These are phyloP conservation scores for Astrocystis sublimbata DNA, from an alignment of 495 filamentous ascomycete species.

Conservation along the genomic window DNA sequence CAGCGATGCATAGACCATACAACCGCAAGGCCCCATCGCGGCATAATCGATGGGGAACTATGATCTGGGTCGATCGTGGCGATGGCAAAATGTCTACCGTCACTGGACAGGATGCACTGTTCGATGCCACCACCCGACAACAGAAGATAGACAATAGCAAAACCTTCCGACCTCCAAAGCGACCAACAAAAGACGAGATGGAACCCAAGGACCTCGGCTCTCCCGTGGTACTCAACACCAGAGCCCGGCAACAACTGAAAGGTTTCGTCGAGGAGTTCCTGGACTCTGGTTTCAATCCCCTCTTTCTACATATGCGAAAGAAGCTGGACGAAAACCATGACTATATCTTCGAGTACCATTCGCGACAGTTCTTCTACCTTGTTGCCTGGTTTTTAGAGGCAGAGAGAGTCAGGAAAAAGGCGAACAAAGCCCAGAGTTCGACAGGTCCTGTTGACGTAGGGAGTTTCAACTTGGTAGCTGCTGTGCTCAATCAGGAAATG, in stretches of 20 bases:
- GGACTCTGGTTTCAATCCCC: slow-evolving; percentile 92
- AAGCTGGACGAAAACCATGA: slow-evolving; percentile 89
- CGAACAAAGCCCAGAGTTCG: slow-evolving; percentile 49
- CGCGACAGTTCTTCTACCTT: slow-evolving; percentile 86
- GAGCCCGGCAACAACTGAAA: slow-evolving; percentile 70
- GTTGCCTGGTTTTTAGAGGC: slow-evolving; percentile 94
- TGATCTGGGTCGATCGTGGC: slow-evolving; percentile 93
- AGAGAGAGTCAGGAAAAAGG: slow-evolving; percentile 71
- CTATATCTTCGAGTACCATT: slow-evolving; percentile 72
- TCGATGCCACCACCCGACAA: slow-evolving; percentile 69
- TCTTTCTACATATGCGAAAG: slow-evolving; percentile 82
- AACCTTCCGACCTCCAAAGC: slow-evolving; percentile 79
- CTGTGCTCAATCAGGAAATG: slow-evolving; percentile 87
- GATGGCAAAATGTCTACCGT: slow-evolving; percentile 81
- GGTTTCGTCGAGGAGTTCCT: slow-evolving; percentile 91
- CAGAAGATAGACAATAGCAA: slow-evolving; percentile 90
- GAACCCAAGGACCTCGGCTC: slow-evolving; percentile 75
- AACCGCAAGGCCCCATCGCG: slow-evolving; percentile 78
- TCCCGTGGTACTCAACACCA: slow-evolving; percentile 62
- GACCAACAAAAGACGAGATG: slow-evolving; percentile 62
- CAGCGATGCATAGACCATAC: slow-evolving; percentile 74
- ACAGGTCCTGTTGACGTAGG: slow-evolving; percentile 59
- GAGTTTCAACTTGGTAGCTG: slow-evolving; percentile 82
- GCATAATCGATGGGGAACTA: slow-evolving; percentile 94
- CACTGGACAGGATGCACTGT: slow-evolving; percentile 80